Conservation (phyloP, 2,329 filamentous ascomycete genomes). For the Sarocladiaceae sp. region DNA sequence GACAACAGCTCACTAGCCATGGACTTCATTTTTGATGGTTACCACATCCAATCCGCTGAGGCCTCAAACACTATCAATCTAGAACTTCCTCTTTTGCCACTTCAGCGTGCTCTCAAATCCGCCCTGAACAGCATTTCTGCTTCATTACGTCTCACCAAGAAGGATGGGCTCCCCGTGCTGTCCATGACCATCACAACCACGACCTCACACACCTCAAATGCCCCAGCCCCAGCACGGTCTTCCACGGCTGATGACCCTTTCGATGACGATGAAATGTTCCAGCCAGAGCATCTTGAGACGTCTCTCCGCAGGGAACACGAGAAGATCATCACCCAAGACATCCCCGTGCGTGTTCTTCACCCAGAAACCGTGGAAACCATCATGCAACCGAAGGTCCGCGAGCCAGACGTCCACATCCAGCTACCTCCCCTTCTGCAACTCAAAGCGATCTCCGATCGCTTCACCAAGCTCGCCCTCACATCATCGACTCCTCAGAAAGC, state of each 20-base stretch:
- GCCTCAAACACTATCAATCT: slow-evolving; percentile 87
- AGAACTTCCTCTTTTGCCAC: slow-evolving; percentile 80
- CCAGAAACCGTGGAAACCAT: slow-evolving; percentile 82
- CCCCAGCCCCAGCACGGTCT: slow-evolving; percentile 23
- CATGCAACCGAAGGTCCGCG: slow-evolving; percentile 83
- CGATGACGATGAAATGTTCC: slow-evolving; percentile 39
- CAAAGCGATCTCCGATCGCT: slow-evolving; percentile 90
- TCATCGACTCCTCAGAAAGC: slow-evolving; percentile 20
- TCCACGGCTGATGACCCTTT: slow-evolving; percentile 32
- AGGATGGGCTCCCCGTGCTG: slow-evolving; percentile 77
- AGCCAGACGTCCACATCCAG: slow-evolving; percentile 90
- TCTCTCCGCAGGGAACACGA: slow-evolving; percentile 66
- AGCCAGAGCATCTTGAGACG: slow-evolving; percentile 47
- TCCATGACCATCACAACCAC: slow-evolving; percentile 84
- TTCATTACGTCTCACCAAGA: slow-evolving; percentile 85
- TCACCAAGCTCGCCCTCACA: slow-evolving; percentile 73
- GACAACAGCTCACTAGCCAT: slow-evolving; percentile 47
- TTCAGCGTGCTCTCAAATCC: slow-evolving; percentile 88
- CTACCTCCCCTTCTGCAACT: slow-evolving; percentile 81
- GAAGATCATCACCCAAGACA: slow-evolving; percentile 89
- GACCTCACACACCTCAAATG: slow-evolving; percentile 40
- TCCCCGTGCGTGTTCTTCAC: slow-evolving; percentile 86
- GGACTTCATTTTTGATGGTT: slow-evolving; percentile 83
- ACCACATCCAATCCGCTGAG: slow-evolving; percentile 79
- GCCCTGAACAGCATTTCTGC: slow-evolving; percentile 76